A percentile compares a stretch with the other conserved stretches of the same genome.
Evolutionary conservation across 225 moss, liverwort and hornwort genomes (phyloP).

Genomic region (Marchantia paleacea): DNA sequence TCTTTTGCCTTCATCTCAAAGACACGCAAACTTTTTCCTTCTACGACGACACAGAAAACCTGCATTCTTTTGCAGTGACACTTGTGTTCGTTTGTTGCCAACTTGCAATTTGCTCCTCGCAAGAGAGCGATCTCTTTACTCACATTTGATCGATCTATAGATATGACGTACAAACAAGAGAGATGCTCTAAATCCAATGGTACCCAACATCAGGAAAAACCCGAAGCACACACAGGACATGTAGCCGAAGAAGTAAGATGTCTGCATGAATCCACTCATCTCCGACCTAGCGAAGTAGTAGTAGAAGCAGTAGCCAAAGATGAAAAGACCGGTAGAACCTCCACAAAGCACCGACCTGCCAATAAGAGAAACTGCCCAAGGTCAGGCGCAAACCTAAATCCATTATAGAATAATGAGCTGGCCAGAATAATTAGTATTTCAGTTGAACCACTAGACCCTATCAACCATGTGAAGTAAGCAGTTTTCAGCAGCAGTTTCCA

Average conservation of each 20-base stretch:
- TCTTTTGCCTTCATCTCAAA: not conserved
- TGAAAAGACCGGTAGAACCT: constrained; percentile 89
- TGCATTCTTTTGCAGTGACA: not conserved
- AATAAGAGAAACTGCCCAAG: not conserved
- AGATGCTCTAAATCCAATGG: constrained; percentile 88
- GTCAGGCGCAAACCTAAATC: too few species aligned
- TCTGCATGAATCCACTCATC: constrained; percentile 97
- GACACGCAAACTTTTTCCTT: not conserved
- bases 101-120: not conserved
- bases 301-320: constrained; percentile 97
- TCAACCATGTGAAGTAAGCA: too few species aligned
- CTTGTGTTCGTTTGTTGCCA: constrained; percentile 6
- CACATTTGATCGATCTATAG: constrained; percentile 96
- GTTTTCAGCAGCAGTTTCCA: too few species aligned
- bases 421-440: too few species aligned
- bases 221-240: constrained; percentile 99
- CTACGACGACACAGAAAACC: not conserved
- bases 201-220: constrained; percentile 94
- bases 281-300: constrained; percentile 83
- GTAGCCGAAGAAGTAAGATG: constrained; percentile 96
- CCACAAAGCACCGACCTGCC: constrained; percentile 87
- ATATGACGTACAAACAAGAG: constrained; percentile 94
- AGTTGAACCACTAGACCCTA: too few species aligned
- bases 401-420: too few species aligned
- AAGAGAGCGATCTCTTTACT: constrained; percentile 38